Percentiles rank a stretch among this genome's conserved stretches.
Conservation (phyloP, 495 filamentous ascomycete genomes). For the Talaromyces wortmannii region DNA sequence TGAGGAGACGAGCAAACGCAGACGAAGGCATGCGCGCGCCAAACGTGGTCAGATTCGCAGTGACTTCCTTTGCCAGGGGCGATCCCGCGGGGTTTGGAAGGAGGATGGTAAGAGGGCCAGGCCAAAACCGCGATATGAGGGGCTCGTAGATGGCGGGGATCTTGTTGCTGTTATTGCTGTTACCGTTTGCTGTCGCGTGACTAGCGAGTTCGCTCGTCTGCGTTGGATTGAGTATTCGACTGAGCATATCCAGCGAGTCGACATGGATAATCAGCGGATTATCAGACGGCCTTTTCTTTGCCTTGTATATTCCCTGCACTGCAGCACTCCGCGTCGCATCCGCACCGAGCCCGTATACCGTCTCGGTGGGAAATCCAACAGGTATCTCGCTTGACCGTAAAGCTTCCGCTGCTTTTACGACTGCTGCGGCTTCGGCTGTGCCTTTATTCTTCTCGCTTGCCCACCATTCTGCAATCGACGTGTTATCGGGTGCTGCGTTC, state of each 20-base stretch:
- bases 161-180: constrained; percentile 11
- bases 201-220: not conserved
- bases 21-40: constrained; percentile 85
- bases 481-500: constrained; percentile 26
- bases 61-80: constrained; percentile 77
- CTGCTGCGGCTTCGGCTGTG: constrained; percentile 29
- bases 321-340: constrained; percentile 80
- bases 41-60: constrained; percentile 74
- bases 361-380: constrained; percentile 96
- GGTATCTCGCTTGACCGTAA: constrained; percentile 60
- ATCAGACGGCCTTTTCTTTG: constrained; percentile 84
- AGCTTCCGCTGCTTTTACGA: constrained; percentile 49
- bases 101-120: constrained; percentile 88
- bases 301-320: constrained; percentile 87
- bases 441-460: constrained; percentile 25
- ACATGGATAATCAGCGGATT: constrained; percentile 96
- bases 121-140: constrained; percentile 84
- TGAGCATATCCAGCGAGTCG: constrained; percentile 72
- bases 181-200: not conserved
- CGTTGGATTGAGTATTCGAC: constrained; percentile 46
- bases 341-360: constrained; percentile 92
- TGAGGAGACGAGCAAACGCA: constrained; percentile 77
- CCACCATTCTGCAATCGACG: constrained; percentile 41
- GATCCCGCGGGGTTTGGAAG: constrained; percentile 68
- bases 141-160: constrained; percentile 81